Evolutionary conservation across 1,139 yeast genomes (phyloP), one percentile per base, ranked within the genome.

Genomic region (Diutina siamensis): DNA sequence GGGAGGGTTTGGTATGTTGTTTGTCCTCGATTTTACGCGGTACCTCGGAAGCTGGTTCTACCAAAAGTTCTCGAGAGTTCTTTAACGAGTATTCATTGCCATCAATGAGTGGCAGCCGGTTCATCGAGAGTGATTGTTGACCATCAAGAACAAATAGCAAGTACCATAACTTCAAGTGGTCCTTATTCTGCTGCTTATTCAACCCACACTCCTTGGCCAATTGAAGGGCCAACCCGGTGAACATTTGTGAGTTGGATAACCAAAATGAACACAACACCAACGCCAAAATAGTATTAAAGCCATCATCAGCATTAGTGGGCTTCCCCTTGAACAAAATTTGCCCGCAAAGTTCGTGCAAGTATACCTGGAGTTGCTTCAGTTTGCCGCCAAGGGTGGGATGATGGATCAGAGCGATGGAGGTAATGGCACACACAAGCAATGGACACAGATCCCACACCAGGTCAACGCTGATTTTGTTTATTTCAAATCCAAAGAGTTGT

Each of bases 111-210:
- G 83, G 78, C 47, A 74, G 74, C 52, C 82, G 67, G 52, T 77
- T 76, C 52, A 72, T 76, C 0, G 82, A 73, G 53, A 81, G 60
- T 52, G 83, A 75, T 54, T 80, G 86, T 53, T 80, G 85, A 0
- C 86, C 85, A 59, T 81, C 88, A 35, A 80, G 62, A 13, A 79
- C 75, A 57, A 77, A 81, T n/a, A 81, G 60, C 48, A 81, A 63
- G 55, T 80, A 80, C 87, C 87, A 81, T 35, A 81, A 60, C 52
- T 78, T 78, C 44, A 80, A 59, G 46, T 75, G 63, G 46, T 77
- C 78, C 49, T 67, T 67, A 20, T 65, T 64, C 8, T 49, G 45
- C 1, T 75, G 71, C 28, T 62, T 60, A 48, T 77, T 70, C 27
- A 76, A 57, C 3, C 78, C 78, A 50, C 71, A 66, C 49, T 71